These are phyloP conservation scores for Otatea glauca DNA, from an alignment of 176 grass and related monocot species.

Conservation along the genomic window DNA sequence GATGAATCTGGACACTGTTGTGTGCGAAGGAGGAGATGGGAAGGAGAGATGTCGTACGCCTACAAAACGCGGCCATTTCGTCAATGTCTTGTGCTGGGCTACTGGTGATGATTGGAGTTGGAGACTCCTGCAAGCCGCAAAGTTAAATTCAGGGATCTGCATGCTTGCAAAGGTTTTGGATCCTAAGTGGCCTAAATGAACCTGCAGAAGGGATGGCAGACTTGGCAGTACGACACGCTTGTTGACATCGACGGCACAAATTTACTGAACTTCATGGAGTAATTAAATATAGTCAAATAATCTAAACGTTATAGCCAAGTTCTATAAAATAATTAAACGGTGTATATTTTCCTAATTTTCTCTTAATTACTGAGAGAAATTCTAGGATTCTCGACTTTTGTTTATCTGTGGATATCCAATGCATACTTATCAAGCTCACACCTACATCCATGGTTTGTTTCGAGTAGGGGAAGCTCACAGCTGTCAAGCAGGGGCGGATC, in stretches of 20 bases:
- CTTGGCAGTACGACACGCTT: background rate
- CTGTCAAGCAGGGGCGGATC: too few relatives aligned
- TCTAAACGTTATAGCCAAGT: background rate
- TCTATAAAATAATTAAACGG: too few relatives aligned
- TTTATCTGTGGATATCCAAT: too few relatives aligned
- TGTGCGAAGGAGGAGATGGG: background rate
- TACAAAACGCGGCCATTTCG: background rate
- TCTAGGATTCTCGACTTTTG: too few relatives aligned
- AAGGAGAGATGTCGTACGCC: background rate
- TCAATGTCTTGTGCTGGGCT: background rate
- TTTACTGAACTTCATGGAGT: background rate
- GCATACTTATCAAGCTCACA: too few relatives aligned
- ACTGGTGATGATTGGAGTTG: background rate
- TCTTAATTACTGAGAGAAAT: too few relatives aligned
- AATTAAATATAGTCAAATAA: background rate
- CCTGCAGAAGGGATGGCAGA: background rate
- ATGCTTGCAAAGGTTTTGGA: background rate
- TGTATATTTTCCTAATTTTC: too few relatives aligned
- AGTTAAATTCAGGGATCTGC: background rate
- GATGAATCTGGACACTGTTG: background rate
- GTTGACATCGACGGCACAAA: background rate
- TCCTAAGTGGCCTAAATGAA: background rate
- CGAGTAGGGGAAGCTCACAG: too few relatives aligned
- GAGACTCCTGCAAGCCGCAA: background rate
- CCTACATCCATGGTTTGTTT: too few relatives aligned